Conservation (phyloP, 768 basidiomycete species). For the Crepidotus variabilis region DNA sequence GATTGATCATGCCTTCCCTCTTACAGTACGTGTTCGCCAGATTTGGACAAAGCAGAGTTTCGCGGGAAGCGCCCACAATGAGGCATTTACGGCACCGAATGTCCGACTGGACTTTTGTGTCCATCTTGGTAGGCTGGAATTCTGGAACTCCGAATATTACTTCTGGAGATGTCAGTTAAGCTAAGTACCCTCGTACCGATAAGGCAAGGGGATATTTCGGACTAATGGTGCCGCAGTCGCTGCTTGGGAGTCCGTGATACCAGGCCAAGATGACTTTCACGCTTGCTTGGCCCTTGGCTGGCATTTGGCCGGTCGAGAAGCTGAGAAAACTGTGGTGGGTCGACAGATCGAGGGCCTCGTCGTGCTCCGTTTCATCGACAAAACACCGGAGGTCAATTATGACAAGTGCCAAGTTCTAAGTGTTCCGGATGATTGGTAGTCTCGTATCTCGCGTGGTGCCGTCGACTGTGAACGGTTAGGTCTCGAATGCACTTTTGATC, state of each 20-base stretch:
- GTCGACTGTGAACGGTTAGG: neutral
- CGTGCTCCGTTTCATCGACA: neutral
- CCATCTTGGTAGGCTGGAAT: neutral
- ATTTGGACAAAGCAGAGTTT: neutral
- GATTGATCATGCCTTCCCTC: neutral
- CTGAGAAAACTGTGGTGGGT: neutral
- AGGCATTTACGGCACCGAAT: neutral
- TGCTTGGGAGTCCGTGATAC: neutral
- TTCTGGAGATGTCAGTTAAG: neutral
- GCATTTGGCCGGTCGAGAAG: neutral
- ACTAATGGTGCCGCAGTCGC: neutral
- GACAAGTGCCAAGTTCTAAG: neutral
- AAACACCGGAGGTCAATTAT: neutral
- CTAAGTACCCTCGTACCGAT: neutral
- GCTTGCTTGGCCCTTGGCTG: neutral
- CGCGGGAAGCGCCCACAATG: neutral
- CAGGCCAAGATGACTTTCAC: neutral
- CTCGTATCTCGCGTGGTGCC: neutral
- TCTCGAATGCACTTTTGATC: neutral
- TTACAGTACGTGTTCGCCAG: neutral
- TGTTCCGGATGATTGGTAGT: neutral
- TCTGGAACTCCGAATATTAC: neutral
- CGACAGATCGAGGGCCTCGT: neutral
- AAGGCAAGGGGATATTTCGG: neutral
- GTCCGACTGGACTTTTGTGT: neutral